A percentile compares a stretch with the other conserved stretches of the same genome.
Conservation (phyloP, 2,329 filamentous ascomycete species). For the Corinectria fuckeliana region DNA sequence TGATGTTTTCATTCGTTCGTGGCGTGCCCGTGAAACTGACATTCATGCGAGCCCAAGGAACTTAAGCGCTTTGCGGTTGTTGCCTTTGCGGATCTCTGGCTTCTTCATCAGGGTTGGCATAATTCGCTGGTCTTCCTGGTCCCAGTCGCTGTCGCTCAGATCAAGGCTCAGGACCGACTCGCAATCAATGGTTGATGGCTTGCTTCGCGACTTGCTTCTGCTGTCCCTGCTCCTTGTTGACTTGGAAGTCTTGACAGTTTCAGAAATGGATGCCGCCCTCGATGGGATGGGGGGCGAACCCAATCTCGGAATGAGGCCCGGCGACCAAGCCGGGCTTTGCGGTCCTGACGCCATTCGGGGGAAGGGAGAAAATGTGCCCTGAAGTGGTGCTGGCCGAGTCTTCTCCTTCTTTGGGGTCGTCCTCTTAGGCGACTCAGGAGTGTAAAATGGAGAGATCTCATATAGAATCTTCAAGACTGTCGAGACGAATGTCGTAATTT, state of each 20-base stretch:
- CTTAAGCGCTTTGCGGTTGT: slow-evolving; percentile 60
- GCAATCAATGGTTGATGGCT: slow-evolving; percentile 32
- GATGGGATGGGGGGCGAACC: slow-evolving; percentile 23
- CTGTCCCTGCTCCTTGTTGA: slow-evolving; percentile 41
- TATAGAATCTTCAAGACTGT: slow-evolving; percentile 55
- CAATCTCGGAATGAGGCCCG: slow-evolving; percentile 18
- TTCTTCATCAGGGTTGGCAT: slow-evolving; percentile 57
- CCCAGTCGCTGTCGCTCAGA: slow-evolving; percentile 50
- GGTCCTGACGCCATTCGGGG: slow-evolving; percentile 32
- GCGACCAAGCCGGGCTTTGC: slow-evolving; percentile 32
- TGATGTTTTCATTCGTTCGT: neutral
- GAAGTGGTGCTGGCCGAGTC: slow-evolving; percentile 37
- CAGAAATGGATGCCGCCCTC: slow-evolving; percentile 43
- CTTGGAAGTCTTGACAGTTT: slow-evolving; percentile 40
- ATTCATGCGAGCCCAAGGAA: slow-evolving; percentile 56
- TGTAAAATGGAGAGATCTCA: slow-evolving; percentile 49
- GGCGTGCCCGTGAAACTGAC: neutral
- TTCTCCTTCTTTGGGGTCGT: slow-evolving; percentile 26
- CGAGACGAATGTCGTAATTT: slow-evolving; percentile 61
- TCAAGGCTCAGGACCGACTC: slow-evolving; percentile 46
- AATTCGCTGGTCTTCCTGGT: slow-evolving; percentile 57
- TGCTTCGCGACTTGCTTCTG: slow-evolving; percentile 37
- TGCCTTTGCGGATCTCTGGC: slow-evolving; percentile 45
- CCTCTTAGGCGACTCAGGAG: slow-evolving; percentile 43
- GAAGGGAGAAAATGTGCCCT: slow-evolving; percentile 42